Evolutionary conservation across 768 basidiomycete genomes (phyloP).

Genomic region (Lactarius tabidus): DNA sequence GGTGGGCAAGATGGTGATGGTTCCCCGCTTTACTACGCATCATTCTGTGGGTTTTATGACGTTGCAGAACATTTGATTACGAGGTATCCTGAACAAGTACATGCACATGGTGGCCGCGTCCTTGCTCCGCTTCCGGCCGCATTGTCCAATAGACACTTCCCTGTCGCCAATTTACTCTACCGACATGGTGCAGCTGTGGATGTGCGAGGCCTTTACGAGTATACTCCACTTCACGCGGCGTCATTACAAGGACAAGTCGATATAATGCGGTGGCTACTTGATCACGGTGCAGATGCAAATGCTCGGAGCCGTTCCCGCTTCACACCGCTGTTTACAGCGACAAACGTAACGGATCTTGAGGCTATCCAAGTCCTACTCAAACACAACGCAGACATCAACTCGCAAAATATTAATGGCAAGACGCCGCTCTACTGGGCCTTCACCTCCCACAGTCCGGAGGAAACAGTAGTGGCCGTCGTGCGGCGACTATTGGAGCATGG

Average conservation of each 20-base stretch:
- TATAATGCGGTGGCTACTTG: neutral
- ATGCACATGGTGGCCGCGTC: fast-evolving
- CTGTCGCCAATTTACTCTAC: neutral
- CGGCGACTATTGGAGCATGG: neutral
- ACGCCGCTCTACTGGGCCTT: too few relatives aligned
- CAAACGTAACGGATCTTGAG: neutral
- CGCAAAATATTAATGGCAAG: neutral
- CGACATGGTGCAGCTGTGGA: neutral
- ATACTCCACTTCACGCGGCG: neutral
- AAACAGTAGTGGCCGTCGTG: neutral
- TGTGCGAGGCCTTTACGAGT: neutral
- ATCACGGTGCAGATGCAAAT: neutral
- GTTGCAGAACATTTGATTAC: neutral
- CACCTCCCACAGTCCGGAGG: too few relatives aligned
- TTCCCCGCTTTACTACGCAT: neutral
- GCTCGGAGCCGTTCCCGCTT: neutral
- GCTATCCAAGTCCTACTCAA: neutral
- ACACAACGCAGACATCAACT: neutral
- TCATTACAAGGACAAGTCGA: neutral
- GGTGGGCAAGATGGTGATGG: too few relatives aligned
- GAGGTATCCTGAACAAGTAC: neutral
- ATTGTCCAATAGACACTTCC: neutral
- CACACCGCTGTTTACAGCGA: neutral
- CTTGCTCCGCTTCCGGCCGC: neutral
- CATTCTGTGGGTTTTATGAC: neutral